Base-by-base conservation (phyloP, 129 eudicot species). In the Dittrichia graveolens region DNA sequence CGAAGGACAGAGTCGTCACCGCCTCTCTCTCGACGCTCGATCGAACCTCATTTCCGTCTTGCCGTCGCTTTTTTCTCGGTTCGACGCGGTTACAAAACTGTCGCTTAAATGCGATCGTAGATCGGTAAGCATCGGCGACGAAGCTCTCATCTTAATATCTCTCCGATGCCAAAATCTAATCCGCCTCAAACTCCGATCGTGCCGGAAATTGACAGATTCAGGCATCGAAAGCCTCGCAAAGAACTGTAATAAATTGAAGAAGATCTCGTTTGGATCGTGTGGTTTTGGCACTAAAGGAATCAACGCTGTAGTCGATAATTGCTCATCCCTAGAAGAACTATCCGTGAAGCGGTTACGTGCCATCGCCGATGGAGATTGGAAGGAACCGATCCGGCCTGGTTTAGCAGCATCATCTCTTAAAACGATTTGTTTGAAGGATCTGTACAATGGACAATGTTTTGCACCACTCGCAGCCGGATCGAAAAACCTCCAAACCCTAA, bases 1-100 rank as follows among this genome's bases (percentile, higher is more conserved):
- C 16, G 96, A 89, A 49, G 96, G 92, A 5, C 87, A 86, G 71
- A 85, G 77, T 48, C 89, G 87, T 11, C 83, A 83, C 61, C 89
- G 95, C 0, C 79, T 89, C 50, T 78, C 91, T 11, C 77, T 89
- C 14, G 73, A 81, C 61, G 95, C 95, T 1, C 74, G 56, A 38
- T 54, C 84, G 35, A 82, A 81, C 4, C 78, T 85, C 6, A 4
- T 50, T 7, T 59, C 47, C 6, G 61, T 18, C 13, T 40, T 81
- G 8, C 78, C 77, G 3, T 14, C 73, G 42, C 43, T 88, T 13
- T 83, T 88, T 55, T 18, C 76, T 10, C 83, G 95, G 15, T 88
- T 88, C 34, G 95, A 88, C 24, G 69, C 91, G 38, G 81, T 88
- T 13, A 85, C 85, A 40, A 85, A 85, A 37, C 88, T 88, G 3